A percentile compares a stretch with the other conserved stretches of the same genome.
Evolutionary conservation across 306 rosid genomes (phyloP).

Genomic region (Quercus berberidifolia): DNA sequence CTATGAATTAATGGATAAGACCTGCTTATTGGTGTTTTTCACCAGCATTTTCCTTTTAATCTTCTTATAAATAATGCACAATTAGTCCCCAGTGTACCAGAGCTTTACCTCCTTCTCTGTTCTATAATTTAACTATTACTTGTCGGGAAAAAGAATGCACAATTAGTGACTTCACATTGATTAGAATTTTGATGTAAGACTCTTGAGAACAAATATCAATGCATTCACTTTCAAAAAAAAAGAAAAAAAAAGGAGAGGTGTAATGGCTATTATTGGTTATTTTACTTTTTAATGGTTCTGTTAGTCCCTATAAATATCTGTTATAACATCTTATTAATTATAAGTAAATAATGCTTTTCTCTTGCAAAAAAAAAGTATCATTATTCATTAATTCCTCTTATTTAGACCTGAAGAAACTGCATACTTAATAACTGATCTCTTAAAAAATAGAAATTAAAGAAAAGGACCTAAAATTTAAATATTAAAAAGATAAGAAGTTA

Average conservation of each 20-base stretch:
- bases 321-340: background rate
- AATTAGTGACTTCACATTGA: too few relatives aligned
- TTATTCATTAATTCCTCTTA: background rate
- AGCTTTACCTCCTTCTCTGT: too few relatives aligned
- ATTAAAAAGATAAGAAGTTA: too few relatives aligned
- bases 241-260: background rate
- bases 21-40: background rate
- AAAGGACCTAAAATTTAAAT: background rate
- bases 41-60: background rate
- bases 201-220: background rate
- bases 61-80: background rate
- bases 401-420: background rate
- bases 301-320: background rate
- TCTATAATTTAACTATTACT: too few relatives aligned
- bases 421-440: background rate
- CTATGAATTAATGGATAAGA: background rate
- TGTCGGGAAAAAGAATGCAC: background rate
- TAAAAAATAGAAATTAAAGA: background rate
- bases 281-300: background rate
- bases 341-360: background rate
- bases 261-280: too few relatives aligned
- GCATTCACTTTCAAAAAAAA: background rate
- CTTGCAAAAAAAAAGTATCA: background rate
- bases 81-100: too few relatives aligned
- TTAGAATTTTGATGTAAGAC: background rate